phyloP scores from a whole-genome alignment of 805 yeast genomes.

The Candida cerambycidarum region DNA sequence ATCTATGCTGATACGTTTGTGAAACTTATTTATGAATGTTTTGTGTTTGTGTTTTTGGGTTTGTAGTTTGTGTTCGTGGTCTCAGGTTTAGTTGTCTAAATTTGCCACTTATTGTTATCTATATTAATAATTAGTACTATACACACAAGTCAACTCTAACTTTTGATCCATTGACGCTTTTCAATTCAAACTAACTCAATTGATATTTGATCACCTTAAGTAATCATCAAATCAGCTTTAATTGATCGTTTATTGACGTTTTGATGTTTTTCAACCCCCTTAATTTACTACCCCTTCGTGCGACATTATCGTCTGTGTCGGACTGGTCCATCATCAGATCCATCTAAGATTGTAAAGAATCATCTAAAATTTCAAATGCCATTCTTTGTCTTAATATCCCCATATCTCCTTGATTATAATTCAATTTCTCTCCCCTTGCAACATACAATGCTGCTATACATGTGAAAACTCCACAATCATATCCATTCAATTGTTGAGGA shows the following conservation, averaged over 20 bases:
- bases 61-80: background rate
- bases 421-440: constrained; percentile 48
- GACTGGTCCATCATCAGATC: too few species aligned
- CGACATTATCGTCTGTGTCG: background rate
- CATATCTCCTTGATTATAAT: constrained; percentile 71
- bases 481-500: constrained; percentile 89
- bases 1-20: too few species aligned
- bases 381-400: constrained; percentile 60
- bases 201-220: background rate
- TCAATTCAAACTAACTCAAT: background rate
- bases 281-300: background rate
- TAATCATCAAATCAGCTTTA: background rate
- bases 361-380: constrained; percentile 55
- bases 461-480: constrained; percentile 92
- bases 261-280: background rate
- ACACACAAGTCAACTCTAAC: background rate
- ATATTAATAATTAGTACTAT: too few species aligned
- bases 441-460: constrained; percentile 72
- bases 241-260: background rate
- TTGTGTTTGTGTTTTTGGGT: background rate
- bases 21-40: background rate
- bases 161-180: background rate
- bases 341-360: too few species aligned
- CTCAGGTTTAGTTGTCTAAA: too few species aligned
- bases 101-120: too few species aligned